Conservation (phyloP, 108 stramenopile genomes). For the Nannochloropsis salina region DNA sequence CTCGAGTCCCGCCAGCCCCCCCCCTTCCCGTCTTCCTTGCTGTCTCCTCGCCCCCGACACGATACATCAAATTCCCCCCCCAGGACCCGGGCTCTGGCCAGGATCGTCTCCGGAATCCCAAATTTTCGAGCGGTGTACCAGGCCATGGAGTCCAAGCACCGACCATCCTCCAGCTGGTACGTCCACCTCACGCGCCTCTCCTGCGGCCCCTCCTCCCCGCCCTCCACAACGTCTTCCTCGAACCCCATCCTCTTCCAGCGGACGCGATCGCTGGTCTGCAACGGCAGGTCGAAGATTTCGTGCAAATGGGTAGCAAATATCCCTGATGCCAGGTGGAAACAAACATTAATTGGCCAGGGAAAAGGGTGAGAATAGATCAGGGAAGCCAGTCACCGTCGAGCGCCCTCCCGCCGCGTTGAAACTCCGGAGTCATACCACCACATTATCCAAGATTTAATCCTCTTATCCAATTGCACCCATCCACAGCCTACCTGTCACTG, state of each 20-base stretch:
- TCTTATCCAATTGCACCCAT: too few relatives aligned
- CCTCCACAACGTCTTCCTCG: slow-evolving; percentile 12
- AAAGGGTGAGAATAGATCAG: too few relatives aligned
- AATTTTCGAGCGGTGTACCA: slow-evolving; percentile 39
- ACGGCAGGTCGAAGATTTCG: slow-evolving; percentile 43
- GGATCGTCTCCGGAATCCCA: slow-evolving; percentile 29
- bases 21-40: not conserved
- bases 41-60: not conserved
- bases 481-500: slow-evolving; percentile 20
- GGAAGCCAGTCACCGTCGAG: too few relatives aligned
- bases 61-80: slow-evolving; percentile 24
- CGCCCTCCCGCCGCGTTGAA: too few relatives aligned
- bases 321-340: not conserved
- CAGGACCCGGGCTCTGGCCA: slow-evolving; percentile 27
- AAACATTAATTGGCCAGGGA: too few relatives aligned
- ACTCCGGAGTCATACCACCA: too few relatives aligned
- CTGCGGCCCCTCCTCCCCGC: slow-evolving; percentile 4
- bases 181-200: slow-evolving; percentile 38
- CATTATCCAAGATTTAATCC: too few relatives aligned
- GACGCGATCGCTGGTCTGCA: slow-evolving; percentile 21
- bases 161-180: slow-evolving; percentile 45
- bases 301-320: slow-evolving; percentile 50
- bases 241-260: slow-evolving; percentile 48
- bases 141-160: slow-evolving; percentile 44
- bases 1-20: not conserved